Conservation (phyloP, 176 grass and related monocot species). For the Carex cristatella region DNA sequence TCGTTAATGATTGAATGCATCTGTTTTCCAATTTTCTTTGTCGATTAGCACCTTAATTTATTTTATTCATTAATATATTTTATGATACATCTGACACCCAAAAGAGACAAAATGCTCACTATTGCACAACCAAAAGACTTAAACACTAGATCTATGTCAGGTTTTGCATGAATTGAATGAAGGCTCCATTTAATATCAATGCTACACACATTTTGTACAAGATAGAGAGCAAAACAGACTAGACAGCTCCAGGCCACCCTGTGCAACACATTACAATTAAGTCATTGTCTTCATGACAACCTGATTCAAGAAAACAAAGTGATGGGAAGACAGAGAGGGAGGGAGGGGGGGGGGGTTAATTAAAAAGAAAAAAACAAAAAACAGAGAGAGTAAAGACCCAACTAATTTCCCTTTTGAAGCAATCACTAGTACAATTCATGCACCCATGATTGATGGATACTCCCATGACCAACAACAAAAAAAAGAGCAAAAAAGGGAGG, state of each 20-base stretch:
- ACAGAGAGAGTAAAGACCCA: not conserved
- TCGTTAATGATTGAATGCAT: not conserved
- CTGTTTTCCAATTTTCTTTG: not conserved
- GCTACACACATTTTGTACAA: slow-evolving; percentile 57
- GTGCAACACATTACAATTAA: slow-evolving; percentile 20
- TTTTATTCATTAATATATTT: slow-evolving; percentile 9
- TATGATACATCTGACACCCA: not conserved
- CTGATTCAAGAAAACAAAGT: slow-evolving; percentile 26
- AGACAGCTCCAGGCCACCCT: slow-evolving; percentile 26
- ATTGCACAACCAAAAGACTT: slow-evolving; percentile 3
- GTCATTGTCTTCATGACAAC: slow-evolving; percentile 38
- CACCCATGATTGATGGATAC: slow-evolving; percentile 36
- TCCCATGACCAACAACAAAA: slow-evolving; percentile 3
- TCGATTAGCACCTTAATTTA: not conserved
- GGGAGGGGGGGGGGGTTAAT: not conserved
- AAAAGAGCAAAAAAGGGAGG: slow-evolving; percentile 10
- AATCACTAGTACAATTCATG: slow-evolving; percentile 10
- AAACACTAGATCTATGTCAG: slow-evolving; percentile 22
- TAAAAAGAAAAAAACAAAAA: too few relatives aligned
- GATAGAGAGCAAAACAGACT: slow-evolving; percentile 31
- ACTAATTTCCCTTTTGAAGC: slow-evolving; percentile 17
- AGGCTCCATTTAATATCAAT: slow-evolving; percentile 49
- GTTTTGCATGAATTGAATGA: slow-evolving; percentile 39
- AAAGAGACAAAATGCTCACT: slow-evolving; percentile 23
- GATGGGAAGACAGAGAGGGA: slow-evolving; percentile 16